These are phyloP conservation scores for Neonothopanus nambi DNA, from an alignment of 1,284 basidiomycete genomes.

Conservation along the genomic window DNA sequence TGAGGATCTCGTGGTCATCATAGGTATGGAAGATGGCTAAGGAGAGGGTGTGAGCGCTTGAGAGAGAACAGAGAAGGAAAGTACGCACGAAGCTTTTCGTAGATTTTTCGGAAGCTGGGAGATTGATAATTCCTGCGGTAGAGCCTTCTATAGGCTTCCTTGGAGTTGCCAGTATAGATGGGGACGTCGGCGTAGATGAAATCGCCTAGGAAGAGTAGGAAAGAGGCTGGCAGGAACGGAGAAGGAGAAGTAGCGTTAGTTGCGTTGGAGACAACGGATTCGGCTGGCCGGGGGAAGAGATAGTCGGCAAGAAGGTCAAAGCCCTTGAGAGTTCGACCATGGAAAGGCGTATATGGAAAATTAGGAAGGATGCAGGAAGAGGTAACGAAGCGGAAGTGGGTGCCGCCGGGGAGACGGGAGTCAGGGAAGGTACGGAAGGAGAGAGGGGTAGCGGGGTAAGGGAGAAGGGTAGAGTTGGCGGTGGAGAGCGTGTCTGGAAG, in stretches of 20 bases:
- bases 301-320: slow-evolving; percentile 68
- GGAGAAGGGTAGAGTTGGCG: slow-evolving; percentile 43
- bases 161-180: slow-evolving; percentile 54
- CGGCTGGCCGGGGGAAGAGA: slow-evolving; percentile 38
- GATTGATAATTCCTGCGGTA: slow-evolving; percentile 70
- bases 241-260: slow-evolving; percentile 9
- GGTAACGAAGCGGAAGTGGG: slow-evolving; percentile 65
- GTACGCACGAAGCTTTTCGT: slow-evolving; percentile 63
- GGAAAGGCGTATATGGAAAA: slow-evolving; percentile 62
- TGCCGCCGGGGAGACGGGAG: slow-evolving; percentile 50
- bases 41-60: neutral
- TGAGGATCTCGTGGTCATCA: slow-evolving; percentile 74
- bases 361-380: slow-evolving; percentile 66
- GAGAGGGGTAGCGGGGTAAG: slow-evolving; percentile 52
- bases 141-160: slow-evolving; percentile 58
- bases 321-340: slow-evolving; percentile 58
- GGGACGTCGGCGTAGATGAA: slow-evolving; percentile 82
- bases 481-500: slow-evolving; percentile 52
- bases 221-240: slow-evolving; percentile 25
- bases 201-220: slow-evolving; percentile 69
- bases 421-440: slow-evolving; percentile 73
- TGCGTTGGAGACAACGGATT: neutral
- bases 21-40: slow-evolving; percentile 62
- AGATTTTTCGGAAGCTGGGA: slow-evolving; percentile 63
- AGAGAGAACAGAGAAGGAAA: neutral